These are phyloP conservation scores for Trifolium dubium DNA, from an alignment of 306 rosid genomes.

Conservation along the genomic window DNA sequence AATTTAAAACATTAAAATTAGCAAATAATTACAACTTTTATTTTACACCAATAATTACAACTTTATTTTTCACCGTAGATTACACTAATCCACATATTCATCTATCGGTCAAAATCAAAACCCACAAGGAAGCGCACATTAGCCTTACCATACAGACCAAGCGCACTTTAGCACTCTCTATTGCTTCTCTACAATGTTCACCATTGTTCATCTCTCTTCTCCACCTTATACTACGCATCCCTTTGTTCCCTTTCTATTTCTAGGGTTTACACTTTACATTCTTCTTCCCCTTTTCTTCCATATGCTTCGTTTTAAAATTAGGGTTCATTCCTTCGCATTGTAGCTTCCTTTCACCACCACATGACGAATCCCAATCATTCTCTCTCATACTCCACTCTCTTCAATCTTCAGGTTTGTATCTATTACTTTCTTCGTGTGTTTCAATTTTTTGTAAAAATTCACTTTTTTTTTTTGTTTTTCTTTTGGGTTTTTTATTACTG, in stretches of 20 bases:
- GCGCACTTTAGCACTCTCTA: slow-evolving; percentile 48
- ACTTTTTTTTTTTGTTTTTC: not conserved
- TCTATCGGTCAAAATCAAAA: slow-evolving; percentile 5
- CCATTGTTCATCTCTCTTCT: slow-evolving; percentile 39
- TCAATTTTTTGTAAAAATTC: slow-evolving; percentile 15
- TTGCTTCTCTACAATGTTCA: slow-evolving; percentile 39
- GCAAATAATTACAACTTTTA: not conserved
- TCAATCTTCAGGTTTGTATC: slow-evolving; percentile 76
- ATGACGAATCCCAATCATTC: slow-evolving; percentile 39
- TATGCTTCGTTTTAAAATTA: slow-evolving; percentile 41
- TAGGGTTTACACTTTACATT: slow-evolving; percentile 41
- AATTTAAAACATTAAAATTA: not conserved
- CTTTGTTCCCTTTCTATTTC: slow-evolving; percentile 37
- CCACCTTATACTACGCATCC: slow-evolving; percentile 67
- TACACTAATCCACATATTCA: not conserved
- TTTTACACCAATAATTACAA: not conserved
- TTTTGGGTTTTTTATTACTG: not conserved
- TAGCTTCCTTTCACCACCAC: slow-evolving; percentile 30
- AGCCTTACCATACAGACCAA: slow-evolving; percentile 30
- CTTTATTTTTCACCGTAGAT: not conserved
- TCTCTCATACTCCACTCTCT: slow-evolving; percentile 55
- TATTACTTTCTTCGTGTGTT: not conserved
- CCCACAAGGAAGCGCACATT: slow-evolving; percentile 43
- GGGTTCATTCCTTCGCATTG: slow-evolving; percentile 38
- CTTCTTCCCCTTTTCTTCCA: not conserved